Evolutionary conservation across 1,284 basidiomycete genomes (phyloP).

Genomic region (Peniophora sp.): DNA sequence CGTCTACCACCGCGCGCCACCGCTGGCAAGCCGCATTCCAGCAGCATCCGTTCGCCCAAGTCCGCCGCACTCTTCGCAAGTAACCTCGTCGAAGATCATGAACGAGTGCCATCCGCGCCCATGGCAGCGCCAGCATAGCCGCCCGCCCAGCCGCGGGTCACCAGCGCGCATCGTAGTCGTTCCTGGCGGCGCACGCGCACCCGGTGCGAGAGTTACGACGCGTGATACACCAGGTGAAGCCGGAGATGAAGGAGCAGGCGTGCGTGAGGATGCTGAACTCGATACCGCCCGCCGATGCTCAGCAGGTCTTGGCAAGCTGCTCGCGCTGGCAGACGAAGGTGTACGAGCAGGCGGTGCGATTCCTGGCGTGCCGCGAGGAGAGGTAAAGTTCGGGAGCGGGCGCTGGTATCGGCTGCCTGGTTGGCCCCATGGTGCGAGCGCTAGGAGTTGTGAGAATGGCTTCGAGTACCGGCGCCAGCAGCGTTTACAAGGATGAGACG

Average conservation of each 20-base stretch:
- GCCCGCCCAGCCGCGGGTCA: constrained; percentile 64
- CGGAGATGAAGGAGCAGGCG: constrained; percentile 8
- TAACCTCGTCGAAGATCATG: constrained; percentile 47
- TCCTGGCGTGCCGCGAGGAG: constrained; percentile 13
- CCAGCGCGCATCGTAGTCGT: constrained; percentile 49
- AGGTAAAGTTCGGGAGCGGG: constrained; percentile 24
- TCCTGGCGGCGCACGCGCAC: constrained; percentile 25
- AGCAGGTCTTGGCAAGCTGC: constrained; percentile 8
- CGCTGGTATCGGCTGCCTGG: constrained; percentile 22
- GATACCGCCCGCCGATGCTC: constrained; percentile 9
- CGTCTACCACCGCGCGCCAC: too few species aligned
- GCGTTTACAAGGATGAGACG: constrained; percentile 53
- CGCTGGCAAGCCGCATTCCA: constrained; percentile 4
- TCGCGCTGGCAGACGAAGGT: neutral
- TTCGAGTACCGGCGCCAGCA: constrained; percentile 65
- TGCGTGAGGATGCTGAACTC: constrained; percentile 5
- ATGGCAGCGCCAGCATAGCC: constrained; percentile 54
- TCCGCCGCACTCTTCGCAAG: constrained; percentile 46
- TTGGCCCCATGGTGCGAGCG: constrained; percentile 40
- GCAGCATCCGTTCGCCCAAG: constrained; percentile 34
- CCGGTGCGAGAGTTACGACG: constrained; percentile 10
- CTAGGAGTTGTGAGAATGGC: constrained; percentile 49
- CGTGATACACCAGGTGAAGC: constrained; percentile 4
- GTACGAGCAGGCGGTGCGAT: constrained; percentile 3
- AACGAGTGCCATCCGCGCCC: constrained; percentile 54